A percentile compares a stretch with the other conserved stretches of the same genome.
These are phyloP conservation scores for Lagenaria siceraria DNA, from an alignment of 306 rosid species.

Conservation along the genomic window DNA sequence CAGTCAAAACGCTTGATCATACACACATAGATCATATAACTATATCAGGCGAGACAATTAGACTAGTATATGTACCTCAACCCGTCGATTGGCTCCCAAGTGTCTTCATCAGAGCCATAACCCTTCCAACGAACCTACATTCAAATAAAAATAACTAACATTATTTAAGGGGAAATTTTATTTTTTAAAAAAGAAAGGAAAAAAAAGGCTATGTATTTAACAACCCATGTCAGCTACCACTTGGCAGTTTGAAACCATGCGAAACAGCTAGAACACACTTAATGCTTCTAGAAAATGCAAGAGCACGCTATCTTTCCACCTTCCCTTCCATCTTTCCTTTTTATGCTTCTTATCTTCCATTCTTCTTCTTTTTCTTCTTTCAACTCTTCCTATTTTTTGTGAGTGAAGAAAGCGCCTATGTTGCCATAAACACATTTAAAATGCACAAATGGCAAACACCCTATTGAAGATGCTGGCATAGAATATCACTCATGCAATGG, in stretches of 20 bases:
- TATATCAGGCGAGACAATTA: neutral
- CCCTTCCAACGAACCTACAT: constrained; percentile 73
- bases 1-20: neutral
- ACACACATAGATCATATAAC: neutral
- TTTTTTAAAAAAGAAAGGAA: no score
- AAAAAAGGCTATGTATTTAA: neutral
- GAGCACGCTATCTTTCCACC: neutral
- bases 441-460: neutral
- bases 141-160: neutral
- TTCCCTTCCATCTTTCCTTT: neutral
- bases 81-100: constrained; percentile 72
- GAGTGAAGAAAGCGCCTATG: neutral
- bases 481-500: neutral
- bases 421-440: neutral
- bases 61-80: constrained; percentile 26
- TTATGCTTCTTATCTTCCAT: neutral
- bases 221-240: neutral
- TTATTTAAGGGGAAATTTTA: neutral
- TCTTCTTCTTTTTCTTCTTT: neutral
- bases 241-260: neutral
- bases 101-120: constrained; percentile 42
- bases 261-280: neutral
- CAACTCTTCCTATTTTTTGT: neutral
- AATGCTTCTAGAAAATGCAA: neutral
- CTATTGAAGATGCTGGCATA: neutral